phyloP scores from a whole-genome alignment of 257 asterid species.

The Fraxinus excelsior region DNA sequence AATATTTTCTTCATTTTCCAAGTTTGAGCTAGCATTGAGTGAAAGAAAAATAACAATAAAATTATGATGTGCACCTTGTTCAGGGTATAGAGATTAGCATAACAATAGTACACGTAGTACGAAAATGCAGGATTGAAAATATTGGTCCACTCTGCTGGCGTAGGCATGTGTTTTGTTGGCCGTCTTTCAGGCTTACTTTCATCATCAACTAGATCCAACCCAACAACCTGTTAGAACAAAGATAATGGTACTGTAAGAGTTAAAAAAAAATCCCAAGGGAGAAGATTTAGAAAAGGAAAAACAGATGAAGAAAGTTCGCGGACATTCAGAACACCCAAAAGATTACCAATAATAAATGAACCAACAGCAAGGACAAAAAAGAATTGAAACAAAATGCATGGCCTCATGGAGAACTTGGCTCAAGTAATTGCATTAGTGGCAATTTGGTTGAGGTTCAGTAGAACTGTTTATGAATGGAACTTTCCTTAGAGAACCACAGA shows the following conservation, averaged over 20 bases:
- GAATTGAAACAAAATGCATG: neutral
- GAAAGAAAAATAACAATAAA: neutral
- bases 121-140: constrained; percentile 93
- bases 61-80: constrained; percentile 63
- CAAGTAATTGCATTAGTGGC: neutral
- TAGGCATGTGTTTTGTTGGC: constrained; percentile 99
- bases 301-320: neutral
- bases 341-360: neutral
- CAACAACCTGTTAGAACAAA: constrained; percentile 72
- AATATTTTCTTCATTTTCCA: constrained; percentile 3
- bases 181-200: constrained; percentile 99
- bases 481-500: neutral
- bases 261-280: neutral
- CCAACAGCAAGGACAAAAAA: neutral
- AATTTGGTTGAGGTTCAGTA: neutral
- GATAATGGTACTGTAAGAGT: constrained; percentile 5
- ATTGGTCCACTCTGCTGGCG: constrained; percentile 93
- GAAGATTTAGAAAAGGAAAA: neutral
- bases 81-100: constrained; percentile 92
- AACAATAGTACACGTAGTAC: constrained; percentile 91
- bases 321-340: neutral
- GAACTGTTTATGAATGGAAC: neutral
- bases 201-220: constrained; percentile 97
- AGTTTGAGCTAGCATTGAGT: constrained; percentile 8
- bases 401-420: neutral